phyloP scores from a whole-genome alignment of 352 stramenopile species.

The Peronosclerospora sorghi region DNA sequence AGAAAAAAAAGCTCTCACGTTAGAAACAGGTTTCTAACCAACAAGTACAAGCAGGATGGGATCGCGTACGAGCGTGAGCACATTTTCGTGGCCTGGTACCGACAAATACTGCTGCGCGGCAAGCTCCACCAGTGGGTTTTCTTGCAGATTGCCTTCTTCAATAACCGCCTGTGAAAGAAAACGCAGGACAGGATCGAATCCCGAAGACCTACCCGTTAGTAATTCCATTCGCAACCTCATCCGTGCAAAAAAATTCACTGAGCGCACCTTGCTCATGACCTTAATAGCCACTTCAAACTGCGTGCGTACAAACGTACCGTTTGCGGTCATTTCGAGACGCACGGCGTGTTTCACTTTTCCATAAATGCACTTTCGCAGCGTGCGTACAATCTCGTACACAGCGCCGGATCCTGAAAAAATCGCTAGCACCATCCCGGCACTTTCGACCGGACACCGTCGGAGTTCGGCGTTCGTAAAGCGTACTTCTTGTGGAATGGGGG shows the following conservation, averaged over 20 bases:
- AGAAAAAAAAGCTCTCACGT: neutral
- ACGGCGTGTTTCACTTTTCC: constrained; percentile 83
- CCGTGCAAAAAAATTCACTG: neutral
- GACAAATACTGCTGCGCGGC: constrained; percentile 79
- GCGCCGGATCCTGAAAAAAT: constrained; percentile 72
- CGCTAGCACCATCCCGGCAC: constrained; percentile 60
- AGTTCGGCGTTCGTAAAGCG: constrained; percentile 82
- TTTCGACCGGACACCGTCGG: constrained; percentile 60
- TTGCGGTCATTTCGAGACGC: constrained; percentile 59
- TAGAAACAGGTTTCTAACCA: neutral
- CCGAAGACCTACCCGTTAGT: too few relatives aligned
- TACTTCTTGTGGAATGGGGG: constrained; percentile 77
- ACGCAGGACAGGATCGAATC: neutral
- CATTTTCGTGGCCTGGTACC: constrained; percentile 68
- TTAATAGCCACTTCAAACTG: constrained; percentile 79
- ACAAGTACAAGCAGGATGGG: neutral
- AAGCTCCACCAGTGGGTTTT: constrained; percentile 80
- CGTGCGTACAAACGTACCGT: constrained; percentile 70
- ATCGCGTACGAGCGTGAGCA: constrained; percentile 58
- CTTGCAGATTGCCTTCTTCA: constrained; percentile 76
- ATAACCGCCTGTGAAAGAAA: constrained; percentile 55
- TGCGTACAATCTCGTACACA: constrained; percentile 81
- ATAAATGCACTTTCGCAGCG: constrained; percentile 81
- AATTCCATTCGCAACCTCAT: too few relatives aligned
- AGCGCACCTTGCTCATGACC: constrained; percentile 79